Percentiles rank a stretch among this genome's conserved stretches.
Conservation (phyloP, 1,284 basidiomycete genomes). For the Apiotrichum mycotoxinovorans region DNA sequence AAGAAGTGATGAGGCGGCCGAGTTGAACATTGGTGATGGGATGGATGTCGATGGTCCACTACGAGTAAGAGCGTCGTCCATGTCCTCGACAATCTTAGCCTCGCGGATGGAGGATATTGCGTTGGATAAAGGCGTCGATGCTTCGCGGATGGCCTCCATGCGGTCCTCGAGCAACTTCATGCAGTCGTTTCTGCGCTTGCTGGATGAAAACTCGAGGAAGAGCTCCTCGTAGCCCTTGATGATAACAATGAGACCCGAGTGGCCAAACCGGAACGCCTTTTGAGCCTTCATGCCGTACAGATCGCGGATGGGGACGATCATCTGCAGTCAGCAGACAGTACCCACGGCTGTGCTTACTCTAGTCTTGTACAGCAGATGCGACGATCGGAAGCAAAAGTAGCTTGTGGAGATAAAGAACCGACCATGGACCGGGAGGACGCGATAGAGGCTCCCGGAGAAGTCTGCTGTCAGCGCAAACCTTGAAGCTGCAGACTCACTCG, state of each 20-base stretch:
- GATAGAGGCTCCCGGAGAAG: conserved; percentile 80
- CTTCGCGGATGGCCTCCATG: conserved; percentile 60
- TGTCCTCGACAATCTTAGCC: not conserved
- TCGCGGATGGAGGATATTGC: conserved; percentile 3
- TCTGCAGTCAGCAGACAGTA: conserved; percentile 57
- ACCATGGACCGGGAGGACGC: conserved; percentile 79
- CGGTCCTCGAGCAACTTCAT: conserved; percentile 70
- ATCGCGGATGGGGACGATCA: conserved; percentile 88
- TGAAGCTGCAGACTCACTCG: conserved; percentile 65
- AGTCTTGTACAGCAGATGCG: conserved; percentile 70
- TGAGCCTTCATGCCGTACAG: conserved; percentile 78
- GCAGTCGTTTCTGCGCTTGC: conserved; percentile 73
- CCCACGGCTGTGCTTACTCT: conserved; percentile 55
- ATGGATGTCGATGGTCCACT: conserved; percentile 51
- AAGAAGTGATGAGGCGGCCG: conserved; percentile 84
- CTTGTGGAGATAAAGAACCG: conserved; percentile 81
- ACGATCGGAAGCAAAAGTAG: conserved; percentile 85
- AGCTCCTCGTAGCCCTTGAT: conserved; percentile 95
- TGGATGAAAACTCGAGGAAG: conserved; percentile 86
- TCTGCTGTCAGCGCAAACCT: conserved; percentile 54
- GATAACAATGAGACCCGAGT: conserved; percentile 81
- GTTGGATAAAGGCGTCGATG: not conserved
- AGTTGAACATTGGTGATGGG: conserved; percentile 71
- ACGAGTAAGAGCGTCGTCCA: conserved; percentile 19
- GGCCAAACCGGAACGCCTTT: conserved; percentile 81